phyloP scores from a whole-genome alignment of 768 basidiomycete species.

The Pisolithus marmoratus region DNA sequence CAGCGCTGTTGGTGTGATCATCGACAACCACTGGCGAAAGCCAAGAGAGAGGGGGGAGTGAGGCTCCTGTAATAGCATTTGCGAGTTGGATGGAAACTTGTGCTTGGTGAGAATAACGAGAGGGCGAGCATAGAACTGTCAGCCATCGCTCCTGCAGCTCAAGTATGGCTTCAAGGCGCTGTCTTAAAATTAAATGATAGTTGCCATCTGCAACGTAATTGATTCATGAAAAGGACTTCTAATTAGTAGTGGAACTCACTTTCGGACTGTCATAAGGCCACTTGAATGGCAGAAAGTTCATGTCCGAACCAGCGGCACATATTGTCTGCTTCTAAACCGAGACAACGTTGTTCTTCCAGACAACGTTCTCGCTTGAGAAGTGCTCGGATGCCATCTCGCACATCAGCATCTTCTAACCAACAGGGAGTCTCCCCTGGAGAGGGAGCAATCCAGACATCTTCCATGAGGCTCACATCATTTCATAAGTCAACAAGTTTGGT shows the following conservation, averaged over 20 bases:
- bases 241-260: neutral
- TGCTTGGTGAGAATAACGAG: constrained; percentile 7
- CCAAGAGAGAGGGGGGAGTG: neutral
- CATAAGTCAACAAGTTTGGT: too few species aligned
- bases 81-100: constrained; percentile 3
- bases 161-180: constrained; percentile 5
- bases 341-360: too few species aligned
- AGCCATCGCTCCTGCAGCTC: constrained; percentile 15
- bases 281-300: neutral
- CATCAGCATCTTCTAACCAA: too few species aligned
- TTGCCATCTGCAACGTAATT: neutral
- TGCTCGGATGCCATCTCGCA: too few species aligned
- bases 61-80: neutral
- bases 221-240: neutral
- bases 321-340: too few species aligned
- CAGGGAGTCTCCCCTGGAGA: too few species aligned
- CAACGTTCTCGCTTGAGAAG: too few species aligned
- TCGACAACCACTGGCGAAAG: neutral
- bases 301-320: too few species aligned
- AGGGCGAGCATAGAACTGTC: constrained; percentile 8
- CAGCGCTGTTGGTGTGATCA: neutral
- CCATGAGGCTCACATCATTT: too few species aligned
- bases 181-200: constrained; percentile 1
- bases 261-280: neutral
- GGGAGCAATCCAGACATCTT: too few species aligned